Percentiles rank a stretch among this genome's conserved stretches.
These are phyloP conservation scores for Mikania micrantha DNA, from an alignment of 129 eudicot genomes.

Conservation along the genomic window DNA sequence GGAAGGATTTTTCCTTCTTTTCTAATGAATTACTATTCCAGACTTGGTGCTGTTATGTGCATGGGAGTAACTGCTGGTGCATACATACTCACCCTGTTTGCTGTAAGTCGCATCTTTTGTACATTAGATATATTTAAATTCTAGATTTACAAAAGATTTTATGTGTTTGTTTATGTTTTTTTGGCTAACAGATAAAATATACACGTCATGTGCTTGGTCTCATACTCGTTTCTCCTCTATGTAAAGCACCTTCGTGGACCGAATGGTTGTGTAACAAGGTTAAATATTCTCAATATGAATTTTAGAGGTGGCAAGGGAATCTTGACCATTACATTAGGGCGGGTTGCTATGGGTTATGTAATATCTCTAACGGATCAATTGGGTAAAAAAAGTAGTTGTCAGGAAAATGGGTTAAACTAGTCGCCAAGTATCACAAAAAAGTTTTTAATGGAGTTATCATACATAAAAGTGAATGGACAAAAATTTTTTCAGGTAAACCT, in stretches of 20 bases:
- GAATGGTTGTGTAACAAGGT: slow-evolving; percentile 96
- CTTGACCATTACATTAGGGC: not conserved
- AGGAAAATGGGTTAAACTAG: not conserved
- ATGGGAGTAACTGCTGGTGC: slow-evolving; percentile 99
- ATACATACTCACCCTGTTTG: slow-evolving; percentile 78
- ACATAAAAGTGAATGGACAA: no score
- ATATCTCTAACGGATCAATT: not conserved
- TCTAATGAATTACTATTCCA: slow-evolving; percentile 29
- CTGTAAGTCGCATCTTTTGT: slow-evolving; percentile 46
- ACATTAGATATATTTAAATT: not conserved
- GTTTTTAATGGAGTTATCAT: no score
- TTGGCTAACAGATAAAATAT: slow-evolving; percentile 57
- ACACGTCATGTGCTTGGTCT: slow-evolving; percentile 65
- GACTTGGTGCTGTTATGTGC: slow-evolving; percentile 86
- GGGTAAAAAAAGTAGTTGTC: not conserved
- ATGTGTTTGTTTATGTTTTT: slow-evolving; percentile 1
- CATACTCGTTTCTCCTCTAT: slow-evolving; percentile 87
- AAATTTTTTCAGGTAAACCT: no score
- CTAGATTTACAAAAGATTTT: not conserved
- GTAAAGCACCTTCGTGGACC: slow-evolving; percentile 94
- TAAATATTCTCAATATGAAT: slow-evolving; percentile 7
- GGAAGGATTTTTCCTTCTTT: not conserved
- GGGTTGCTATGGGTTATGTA: not conserved
- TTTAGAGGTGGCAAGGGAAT: not conserved
- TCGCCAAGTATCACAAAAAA: not conserved